Base-by-base conservation (phyloP, 2,329 filamentous ascomycete genomes). In the Botrytis fabae region DNA sequence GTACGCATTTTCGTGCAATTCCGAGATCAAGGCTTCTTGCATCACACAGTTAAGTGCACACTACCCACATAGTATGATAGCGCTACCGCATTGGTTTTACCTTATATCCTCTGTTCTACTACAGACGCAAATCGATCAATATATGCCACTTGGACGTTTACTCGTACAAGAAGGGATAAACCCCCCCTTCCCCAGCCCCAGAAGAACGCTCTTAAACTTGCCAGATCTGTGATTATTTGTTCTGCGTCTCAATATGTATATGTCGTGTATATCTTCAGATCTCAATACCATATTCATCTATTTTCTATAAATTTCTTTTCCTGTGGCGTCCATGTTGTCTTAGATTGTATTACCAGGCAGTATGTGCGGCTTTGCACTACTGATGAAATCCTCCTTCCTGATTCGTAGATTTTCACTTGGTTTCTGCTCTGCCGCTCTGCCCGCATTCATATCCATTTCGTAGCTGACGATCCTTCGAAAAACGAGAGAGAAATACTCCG, bases 371-470 rank as follows among this genome's bases (percentile, higher is more conserved):
- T 22, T 38, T 54, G n/a, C 44, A 35, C 20, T 60, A 48, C 38
- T 5, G 44, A 57, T 28, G 44, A 59, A 68, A 38, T 72, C 5
- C 51, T 42, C 62, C 40, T 60, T 68, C 70, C 62, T 69, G 70
- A 72, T 72, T 68, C 54, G 70, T 66, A 54, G 62, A 48, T 63
- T 63, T 70, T 38, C 57, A 60, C 38, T 46, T 44, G 38, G 28
- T 60, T 70, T 61, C 68, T 46, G 40, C 68, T 70, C 68, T 70
- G 68, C 57, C 68, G 68, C 68, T 62, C 54, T 61, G 68, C 40
- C 68, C 40, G 68, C 68, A 70, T 60, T 46, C 25, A 70, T 46
- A n/a, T 35, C 51, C 51, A 70, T 61, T 32, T 46, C n/a, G 28
- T 46, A 61, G 68, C 54, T 46, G 54, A 62, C 28, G 69, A 70